phyloP scores from a whole-genome alignment of 208 protist species.

The Lotmaria passim region DNA sequence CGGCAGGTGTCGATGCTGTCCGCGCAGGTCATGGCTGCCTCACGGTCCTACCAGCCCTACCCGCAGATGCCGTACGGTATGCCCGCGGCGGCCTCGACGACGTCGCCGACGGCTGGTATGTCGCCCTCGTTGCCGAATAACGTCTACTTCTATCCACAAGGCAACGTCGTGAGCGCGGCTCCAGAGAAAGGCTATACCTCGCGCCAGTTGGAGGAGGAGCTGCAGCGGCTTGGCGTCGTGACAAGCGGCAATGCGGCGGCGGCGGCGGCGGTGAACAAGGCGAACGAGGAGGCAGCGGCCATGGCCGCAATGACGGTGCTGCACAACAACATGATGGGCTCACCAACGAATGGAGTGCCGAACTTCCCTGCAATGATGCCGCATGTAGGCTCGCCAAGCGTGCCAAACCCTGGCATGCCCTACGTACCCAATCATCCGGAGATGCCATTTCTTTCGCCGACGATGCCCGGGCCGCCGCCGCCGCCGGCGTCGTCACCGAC shows the following conservation, averaged over 20 bases:
- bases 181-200: slow-evolving; percentile 23
- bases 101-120: slow-evolving; percentile 17
- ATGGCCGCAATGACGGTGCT: slow-evolving; percentile 29
- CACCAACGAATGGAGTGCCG: slow-evolving; percentile 18
- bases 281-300: slow-evolving; percentile 11
- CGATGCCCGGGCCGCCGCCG: slow-evolving; percentile 17
- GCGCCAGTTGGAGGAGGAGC: slow-evolving; percentile 46
- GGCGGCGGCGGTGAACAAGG: slow-evolving; percentile 20
- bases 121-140: slow-evolving; percentile 24
- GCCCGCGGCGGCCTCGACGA: slow-evolving; percentile 5
- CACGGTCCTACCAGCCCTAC: slow-evolving; percentile 25
- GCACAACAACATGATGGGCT: slow-evolving; percentile 32
- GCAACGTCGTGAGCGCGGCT: slow-evolving; percentile 9
- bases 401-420: slow-evolving; percentile 15
- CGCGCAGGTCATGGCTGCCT: slow-evolving; percentile 23
- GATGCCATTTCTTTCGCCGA: slow-evolving; percentile 16
- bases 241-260: slow-evolving; percentile 12
- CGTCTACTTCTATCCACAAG: slow-evolving; percentile 29
- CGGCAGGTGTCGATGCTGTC: slow-evolving; percentile 34
- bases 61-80: slow-evolving; percentile 29
- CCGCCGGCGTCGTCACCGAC: slow-evolving; percentile 27
- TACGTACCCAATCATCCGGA: slow-evolving; percentile 27
- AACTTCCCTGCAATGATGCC: slow-evolving; percentile 30
- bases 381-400: slow-evolving; percentile 12
- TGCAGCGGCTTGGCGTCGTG: slow-evolving; percentile 39